Conservation (phyloP, 441 rosid species). For the Macaranga tanarius region DNA sequence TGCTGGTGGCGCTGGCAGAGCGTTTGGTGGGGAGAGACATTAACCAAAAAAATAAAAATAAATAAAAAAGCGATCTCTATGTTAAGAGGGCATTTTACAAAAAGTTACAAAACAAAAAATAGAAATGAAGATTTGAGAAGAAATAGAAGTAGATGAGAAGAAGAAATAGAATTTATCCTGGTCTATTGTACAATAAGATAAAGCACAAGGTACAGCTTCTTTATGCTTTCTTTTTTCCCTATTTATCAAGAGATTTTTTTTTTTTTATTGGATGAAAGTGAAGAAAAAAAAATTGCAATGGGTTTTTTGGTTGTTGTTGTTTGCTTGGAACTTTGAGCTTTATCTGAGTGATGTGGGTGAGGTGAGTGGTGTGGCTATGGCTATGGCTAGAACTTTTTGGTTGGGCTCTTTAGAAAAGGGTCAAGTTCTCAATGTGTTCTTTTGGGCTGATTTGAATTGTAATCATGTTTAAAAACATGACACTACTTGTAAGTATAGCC, state of each 20-base stretch:
- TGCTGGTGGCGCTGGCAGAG: constrained; percentile 44
- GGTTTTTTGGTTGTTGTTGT: background rate
- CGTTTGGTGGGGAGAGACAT: constrained; percentile 98
- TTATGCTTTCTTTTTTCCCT: background rate
- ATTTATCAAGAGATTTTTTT: background rate
- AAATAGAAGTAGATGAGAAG: background rate
- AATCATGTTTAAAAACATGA: too few relatives aligned
- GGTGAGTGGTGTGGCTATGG: too few relatives aligned
- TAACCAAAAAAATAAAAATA: constrained; percentile 16
- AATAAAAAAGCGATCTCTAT: constrained; percentile 6
- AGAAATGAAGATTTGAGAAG: background rate
- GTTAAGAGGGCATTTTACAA: constrained; percentile 18
- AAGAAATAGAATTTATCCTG: too few relatives aligned
- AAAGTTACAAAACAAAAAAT: background rate
- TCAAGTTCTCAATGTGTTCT: too few relatives aligned
- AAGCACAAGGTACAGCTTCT: background rate
- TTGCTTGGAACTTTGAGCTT: background rate
- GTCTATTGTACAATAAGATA: background rate
- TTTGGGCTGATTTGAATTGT: too few relatives aligned
- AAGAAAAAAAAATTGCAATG: background rate
- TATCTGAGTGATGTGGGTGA: background rate
- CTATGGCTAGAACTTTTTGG: too few relatives aligned
- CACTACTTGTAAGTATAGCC: too few relatives aligned
- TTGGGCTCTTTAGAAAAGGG: background rate
- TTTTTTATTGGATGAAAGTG: background rate